Conservation (phyloP, 2,329 filamentous ascomycete species). For the Penicillium sclerotiorum region DNA sequence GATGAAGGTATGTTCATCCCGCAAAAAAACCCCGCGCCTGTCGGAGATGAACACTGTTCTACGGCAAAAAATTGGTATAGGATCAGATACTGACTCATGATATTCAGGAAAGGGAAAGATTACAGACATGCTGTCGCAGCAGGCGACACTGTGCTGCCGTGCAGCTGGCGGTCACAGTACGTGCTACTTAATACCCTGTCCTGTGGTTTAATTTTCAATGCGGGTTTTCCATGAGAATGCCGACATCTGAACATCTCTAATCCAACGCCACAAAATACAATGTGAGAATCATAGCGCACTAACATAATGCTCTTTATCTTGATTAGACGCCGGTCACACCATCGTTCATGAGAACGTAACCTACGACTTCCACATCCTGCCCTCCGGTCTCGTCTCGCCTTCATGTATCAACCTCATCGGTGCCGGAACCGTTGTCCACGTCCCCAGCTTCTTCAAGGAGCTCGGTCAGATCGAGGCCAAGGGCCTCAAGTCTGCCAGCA, state of each 20-base stretch:
- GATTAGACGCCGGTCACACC: slow-evolving; percentile 49
- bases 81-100: slow-evolving; percentile 10
- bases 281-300: slow-evolving; percentile 6
- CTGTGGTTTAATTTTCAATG: slow-evolving; percentile 1
- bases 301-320: slow-evolving; percentile 8
- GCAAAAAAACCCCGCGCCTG: not conserved
- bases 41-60: not conserved
- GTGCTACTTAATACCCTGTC: slow-evolving; percentile 17
- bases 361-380: slow-evolving; percentile 54
- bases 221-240: not conserved
- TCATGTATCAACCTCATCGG: slow-evolving; percentile 51
- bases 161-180: slow-evolving; percentile 51
- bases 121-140: slow-evolving; percentile 50
- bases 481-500: slow-evolving; percentile 43
- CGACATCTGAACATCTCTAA: not conserved
- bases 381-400: slow-evolving; percentile 49
- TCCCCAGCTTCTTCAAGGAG: slow-evolving; percentile 54
- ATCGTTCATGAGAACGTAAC: slow-evolving; percentile 50
- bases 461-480: slow-evolving; percentile 47
- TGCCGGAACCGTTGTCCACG: slow-evolving; percentile 50
- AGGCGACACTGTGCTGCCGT: slow-evolving; percentile 48
- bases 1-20: slow-evolving; percentile 43
- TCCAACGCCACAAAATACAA: not conserved
- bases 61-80: too few species aligned
- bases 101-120: slow-evolving; percentile 50